Evolutionary conservation across 306 rosid genomes (phyloP).

Genomic region (Medicago arabica): DNA sequence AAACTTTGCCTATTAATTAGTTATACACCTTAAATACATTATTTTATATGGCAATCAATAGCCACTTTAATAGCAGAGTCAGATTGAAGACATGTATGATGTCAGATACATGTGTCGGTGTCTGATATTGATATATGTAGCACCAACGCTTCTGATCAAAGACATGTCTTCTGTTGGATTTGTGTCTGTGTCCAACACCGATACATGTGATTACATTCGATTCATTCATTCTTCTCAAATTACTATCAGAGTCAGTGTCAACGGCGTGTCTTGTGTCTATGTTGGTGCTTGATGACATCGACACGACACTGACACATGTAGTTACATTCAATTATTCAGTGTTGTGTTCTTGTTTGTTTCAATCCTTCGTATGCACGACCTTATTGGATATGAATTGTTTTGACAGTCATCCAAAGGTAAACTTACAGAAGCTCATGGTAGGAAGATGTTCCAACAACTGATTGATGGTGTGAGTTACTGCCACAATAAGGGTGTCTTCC

Average conservation of each 20-base stretch:
- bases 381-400: neutral
- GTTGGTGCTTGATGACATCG: neutral
- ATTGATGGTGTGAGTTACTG: constrained; percentile 86
- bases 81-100: neutral
- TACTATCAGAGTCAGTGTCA: neutral
- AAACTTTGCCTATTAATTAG: constrained; percentile 6
- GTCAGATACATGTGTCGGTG: too few relatives aligned
- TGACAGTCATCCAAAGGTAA: constrained; percentile 72
- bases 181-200: neutral
- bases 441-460: constrained; percentile 82
- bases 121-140: too few relatives aligned
- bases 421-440: constrained; percentile 66
- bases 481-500: constrained; percentile 86
- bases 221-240: neutral
- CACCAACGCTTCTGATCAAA: too few relatives aligned
- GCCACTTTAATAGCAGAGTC: neutral
- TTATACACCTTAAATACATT: neutral
- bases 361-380: neutral
- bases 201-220: neutral
- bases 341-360: neutral
- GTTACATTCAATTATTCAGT: neutral
- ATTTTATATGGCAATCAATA: neutral
- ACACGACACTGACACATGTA: neutral
- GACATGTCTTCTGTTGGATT: too few relatives aligned
- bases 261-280: neutral